Evolutionary conservation across 345 rosid species (phyloP).

Genomic region (Eucalyptus sp.): DNA sequence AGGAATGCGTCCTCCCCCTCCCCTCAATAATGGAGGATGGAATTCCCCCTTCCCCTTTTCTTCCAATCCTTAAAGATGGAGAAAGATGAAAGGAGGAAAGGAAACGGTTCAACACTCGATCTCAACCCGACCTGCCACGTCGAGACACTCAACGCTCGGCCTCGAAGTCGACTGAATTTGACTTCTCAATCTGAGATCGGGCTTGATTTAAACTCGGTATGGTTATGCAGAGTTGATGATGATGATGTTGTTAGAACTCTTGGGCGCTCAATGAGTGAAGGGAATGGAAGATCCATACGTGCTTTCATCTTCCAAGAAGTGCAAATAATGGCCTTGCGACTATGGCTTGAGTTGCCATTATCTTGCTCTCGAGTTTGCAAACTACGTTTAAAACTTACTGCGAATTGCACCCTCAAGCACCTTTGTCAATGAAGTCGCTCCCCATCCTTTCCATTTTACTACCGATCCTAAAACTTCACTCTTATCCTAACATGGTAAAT

Average conservation of each 20-base stretch:
- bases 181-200: neutral
- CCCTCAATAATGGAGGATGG: neutral
- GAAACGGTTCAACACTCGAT: neutral
- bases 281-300: neutral
- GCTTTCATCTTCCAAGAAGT: neutral
- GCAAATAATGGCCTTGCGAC: neutral
- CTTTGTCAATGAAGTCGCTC: neutral
- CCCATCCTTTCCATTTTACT: neutral
- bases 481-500: neutral
- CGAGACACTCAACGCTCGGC: neutral
- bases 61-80: neutral
- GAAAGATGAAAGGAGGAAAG: neutral
- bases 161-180: neutral
- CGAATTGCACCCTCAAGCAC: neutral
- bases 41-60: neutral
- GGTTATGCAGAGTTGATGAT: neutral
- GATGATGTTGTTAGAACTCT: neutral
- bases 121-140: neutral
- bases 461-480: neutral
- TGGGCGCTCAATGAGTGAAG: neutral
- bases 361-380: neutral
- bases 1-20: neutral
- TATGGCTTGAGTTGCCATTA: neutral
- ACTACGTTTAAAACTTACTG: neutral
- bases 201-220: neutral